Evolutionary conservation across 2,329 filamentous ascomycete genomes (phyloP), one percentile per base, ranked within the genome.

Genomic region (Dissoconium aciculare): DNA sequence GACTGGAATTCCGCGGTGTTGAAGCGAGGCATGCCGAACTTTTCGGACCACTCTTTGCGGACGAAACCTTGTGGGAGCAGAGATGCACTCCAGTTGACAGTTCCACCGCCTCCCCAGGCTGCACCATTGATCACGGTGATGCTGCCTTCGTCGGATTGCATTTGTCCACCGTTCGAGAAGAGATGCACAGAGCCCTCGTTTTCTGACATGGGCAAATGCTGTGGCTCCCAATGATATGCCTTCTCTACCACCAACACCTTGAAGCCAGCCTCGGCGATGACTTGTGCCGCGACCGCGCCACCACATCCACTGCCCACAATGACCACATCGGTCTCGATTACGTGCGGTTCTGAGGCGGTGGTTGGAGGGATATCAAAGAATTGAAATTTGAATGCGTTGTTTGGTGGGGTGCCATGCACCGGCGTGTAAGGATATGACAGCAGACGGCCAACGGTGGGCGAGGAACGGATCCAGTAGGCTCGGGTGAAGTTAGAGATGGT

Each of bases 241-340:
- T 89, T 89, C 42, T 91, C 83, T 3, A 83, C 74, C 1, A 94
- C 80, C 3, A 92, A 53, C 15, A 93, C 82, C 12, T 64, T 63
- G 40, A 79, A 64, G 3, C 79, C 81, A 1, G 76, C 78, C 53
- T 84, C 75, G 6, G 84, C 71, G 1, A 93, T 59, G 30, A 80
- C 77, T 54, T 85, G 85, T 14, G 85, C 84, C 19, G 68, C 71
- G 0, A 93, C 83, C 6, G 67, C 81, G 24, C 80, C 84, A 39
- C 85, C 85, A 44, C 81, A 91, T 15, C 85, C 85, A 21, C 80
- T 89, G 2, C 85, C 85, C 12, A 94, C 67, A 35, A 94, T 74
- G 5, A 51, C 71, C 1, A 92, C 72, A 52, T 94, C 87, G 0
- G 79, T 77, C 32, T 83, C 71, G 23, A 91, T 58, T 3, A 65